Base-by-base conservation (phyloP, 495 filamentous ascomycete species). In the Podospora didyma region DNA sequence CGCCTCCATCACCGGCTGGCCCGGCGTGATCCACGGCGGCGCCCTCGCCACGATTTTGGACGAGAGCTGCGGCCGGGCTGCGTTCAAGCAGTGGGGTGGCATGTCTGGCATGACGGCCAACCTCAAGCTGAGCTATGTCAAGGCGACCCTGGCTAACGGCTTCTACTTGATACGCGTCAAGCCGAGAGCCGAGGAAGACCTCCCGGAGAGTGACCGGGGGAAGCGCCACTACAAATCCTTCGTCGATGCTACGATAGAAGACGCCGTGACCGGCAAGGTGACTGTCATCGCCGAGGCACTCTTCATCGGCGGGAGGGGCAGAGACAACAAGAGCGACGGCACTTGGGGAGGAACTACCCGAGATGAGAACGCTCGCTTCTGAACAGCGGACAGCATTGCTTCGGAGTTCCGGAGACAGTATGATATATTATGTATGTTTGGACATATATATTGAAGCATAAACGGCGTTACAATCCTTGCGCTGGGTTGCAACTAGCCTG, bases 11-110 rank as follows among this genome's bases (percentile, higher is more conserved):
- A 73, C 82, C 31, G 89, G 90, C 2, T 92, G 87, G 87, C 89
- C 88, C n/a, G 81, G 80, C 2, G 73, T 90, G 20, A 83, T 87
- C 50, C 90, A 95, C 71, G 90, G 90, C 17, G 90, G 90, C 17
- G 76, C 79, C 2, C 75, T 90, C 37, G 89, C 84, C 3, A 91
- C 87, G 0, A 64, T 91, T 7, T 68, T 92, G 31, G 87, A 90
- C 66, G 89, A 95, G 71, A 74, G 70, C 16, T 70, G 84, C 51
- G 82, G 78, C 7, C 65, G 81, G 21, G 77, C 76, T 41, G 82
- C 82, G 14, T 72, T 82, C 39, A 58, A 73, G 51, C 54, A 62
- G 45, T 74, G 75, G 66, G 69, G 69, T 0, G 71, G 69, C 20
- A 50, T 62, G 58, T 69, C 76, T 21, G 85, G 80, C 1, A 76